Conservation (phyloP, 179 eudicot species). For the Actinidia polygama region DNA sequence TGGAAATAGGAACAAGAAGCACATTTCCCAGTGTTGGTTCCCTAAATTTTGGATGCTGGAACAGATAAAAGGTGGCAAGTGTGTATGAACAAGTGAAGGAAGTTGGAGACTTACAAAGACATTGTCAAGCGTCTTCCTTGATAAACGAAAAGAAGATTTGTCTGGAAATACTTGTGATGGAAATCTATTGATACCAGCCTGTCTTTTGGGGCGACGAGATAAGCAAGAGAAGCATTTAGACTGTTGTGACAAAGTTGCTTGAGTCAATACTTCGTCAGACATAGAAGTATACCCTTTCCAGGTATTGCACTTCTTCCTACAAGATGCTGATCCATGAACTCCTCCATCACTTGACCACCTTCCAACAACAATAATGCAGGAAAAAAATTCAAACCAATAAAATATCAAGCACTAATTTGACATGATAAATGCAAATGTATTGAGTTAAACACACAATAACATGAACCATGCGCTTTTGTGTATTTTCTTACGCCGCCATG, state of each 20-base stretch:
- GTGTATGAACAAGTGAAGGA: constrained; percentile 18
- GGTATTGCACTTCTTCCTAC: constrained; percentile 27
- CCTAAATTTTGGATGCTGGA: neutral
- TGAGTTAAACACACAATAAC: too few species aligned
- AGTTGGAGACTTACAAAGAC: constrained; percentile 54
- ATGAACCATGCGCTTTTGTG: too few species aligned
- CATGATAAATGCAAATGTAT: too few species aligned
- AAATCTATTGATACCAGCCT: constrained; percentile 35
- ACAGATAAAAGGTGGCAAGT: neutral
- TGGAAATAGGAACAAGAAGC: neutral
- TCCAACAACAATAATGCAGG: neutral
- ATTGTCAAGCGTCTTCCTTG: constrained; percentile 35
- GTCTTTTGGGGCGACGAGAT: constrained; percentile 43
- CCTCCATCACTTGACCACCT: constrained; percentile 22
- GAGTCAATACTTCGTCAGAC: constrained; percentile 34
- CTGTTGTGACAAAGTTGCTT: constrained; percentile 29
- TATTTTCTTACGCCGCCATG: too few species aligned
- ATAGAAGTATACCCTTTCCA: constrained; percentile 40
- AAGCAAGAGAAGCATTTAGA: constrained; percentile 51
- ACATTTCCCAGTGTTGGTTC: neutral
- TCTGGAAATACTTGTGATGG: constrained; percentile 51
- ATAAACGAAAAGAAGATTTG: constrained; percentile 51
- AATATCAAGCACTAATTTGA: constrained; percentile 7
- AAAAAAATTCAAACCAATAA: neutral
- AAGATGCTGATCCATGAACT: neutral